These are phyloP conservation scores for Chlorociboria aeruginascens DNA, from an alignment of 495 filamentous ascomycete genomes.

Conservation along the genomic window DNA sequence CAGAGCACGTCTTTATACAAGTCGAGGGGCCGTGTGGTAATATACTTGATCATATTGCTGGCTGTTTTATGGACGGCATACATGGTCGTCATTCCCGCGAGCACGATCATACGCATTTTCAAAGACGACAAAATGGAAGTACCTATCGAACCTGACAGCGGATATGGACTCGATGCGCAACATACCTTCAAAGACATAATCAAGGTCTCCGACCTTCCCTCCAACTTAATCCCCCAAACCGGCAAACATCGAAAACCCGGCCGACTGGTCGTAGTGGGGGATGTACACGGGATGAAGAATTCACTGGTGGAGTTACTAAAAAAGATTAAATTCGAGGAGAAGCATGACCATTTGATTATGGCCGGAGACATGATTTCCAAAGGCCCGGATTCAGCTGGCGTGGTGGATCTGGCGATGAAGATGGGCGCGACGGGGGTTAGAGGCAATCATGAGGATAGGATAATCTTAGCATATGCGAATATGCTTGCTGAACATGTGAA, in stretches of 20 bases:
- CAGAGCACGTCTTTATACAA: not conserved
- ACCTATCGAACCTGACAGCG: not conserved
- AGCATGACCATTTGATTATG: constrained; percentile 66
- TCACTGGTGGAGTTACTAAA: constrained; percentile 54
- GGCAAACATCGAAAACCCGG: constrained; percentile 13
- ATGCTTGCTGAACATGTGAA: constrained; percentile 27
- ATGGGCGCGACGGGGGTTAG: constrained; percentile 67
- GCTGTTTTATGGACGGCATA: constrained; percentile 1
- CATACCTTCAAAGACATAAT: constrained; percentile 23
- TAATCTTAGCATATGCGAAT: constrained; percentile 38
- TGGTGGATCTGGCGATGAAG: constrained; percentile 59
- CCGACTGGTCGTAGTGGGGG: constrained; percentile 64
- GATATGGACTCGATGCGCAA: constrained; percentile 17
- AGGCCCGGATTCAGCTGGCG: constrained; percentile 71
- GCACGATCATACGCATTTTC: not conserved
- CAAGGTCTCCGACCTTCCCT: constrained; percentile 25
- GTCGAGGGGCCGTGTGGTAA: not conserved
- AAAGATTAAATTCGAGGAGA: constrained; percentile 49
- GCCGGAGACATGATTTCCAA: constrained; percentile 80
- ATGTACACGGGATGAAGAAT: constrained; percentile 75
- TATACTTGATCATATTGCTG: not conserved
- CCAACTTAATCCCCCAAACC: constrained; percentile 23
- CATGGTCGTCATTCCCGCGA: not conserved
- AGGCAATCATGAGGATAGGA: constrained; percentile 86
- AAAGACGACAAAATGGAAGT: not conserved